Conservation (phyloP, 768 basidiomycete species). For the Leccinum imitatum region DNA sequence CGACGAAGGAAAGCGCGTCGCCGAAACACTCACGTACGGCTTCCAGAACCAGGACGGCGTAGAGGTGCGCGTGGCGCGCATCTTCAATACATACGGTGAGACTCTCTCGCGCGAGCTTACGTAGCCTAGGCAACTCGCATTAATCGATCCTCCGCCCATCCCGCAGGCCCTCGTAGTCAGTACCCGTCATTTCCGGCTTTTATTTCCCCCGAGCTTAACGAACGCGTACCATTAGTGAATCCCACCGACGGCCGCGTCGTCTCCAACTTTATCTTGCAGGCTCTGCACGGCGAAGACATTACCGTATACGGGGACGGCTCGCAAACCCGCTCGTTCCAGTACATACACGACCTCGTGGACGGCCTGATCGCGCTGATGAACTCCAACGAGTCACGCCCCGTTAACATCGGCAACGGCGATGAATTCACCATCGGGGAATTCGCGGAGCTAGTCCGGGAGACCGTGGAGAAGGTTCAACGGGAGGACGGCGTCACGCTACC, state of each 20-base stretch:
- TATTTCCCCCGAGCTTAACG: slow-evolving; percentile 12
- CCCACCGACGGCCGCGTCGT: slow-evolving; percentile 96
- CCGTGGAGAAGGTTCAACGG: slow-evolving; percentile 89
- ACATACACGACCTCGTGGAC: slow-evolving; percentile 96
- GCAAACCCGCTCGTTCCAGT: slow-evolving; percentile 96
- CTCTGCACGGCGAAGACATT: slow-evolving; percentile 93
- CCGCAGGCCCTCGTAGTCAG: slow-evolving; percentile 62
- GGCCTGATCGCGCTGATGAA: slow-evolving; percentile 95
- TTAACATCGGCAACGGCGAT: slow-evolving; percentile 94
- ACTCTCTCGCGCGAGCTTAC: not conserved
- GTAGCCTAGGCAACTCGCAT: not conserved
- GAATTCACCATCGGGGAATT: slow-evolving; percentile 97
- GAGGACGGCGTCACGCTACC: slow-evolving; percentile 63
- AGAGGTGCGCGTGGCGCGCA: slow-evolving; percentile 94
- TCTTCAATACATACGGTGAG: slow-evolving; percentile 93
- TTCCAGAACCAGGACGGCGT: slow-evolving; percentile 94
- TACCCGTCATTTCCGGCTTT: slow-evolving; percentile 33
- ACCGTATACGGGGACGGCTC: slow-evolving; percentile 94
- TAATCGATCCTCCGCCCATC: not conserved
- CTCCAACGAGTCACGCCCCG: slow-evolving; percentile 87
- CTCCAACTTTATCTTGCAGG: slow-evolving; percentile 98
- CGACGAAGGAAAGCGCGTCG: slow-evolving; percentile 99
- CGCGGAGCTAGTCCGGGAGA: slow-evolving; percentile 86
- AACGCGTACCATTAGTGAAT: slow-evolving; percentile 65
- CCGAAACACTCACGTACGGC: slow-evolving; percentile 96